Conservation (phyloP, 371 early-diverging fungal genomes). For the Rhizopus stolonifer region DNA sequence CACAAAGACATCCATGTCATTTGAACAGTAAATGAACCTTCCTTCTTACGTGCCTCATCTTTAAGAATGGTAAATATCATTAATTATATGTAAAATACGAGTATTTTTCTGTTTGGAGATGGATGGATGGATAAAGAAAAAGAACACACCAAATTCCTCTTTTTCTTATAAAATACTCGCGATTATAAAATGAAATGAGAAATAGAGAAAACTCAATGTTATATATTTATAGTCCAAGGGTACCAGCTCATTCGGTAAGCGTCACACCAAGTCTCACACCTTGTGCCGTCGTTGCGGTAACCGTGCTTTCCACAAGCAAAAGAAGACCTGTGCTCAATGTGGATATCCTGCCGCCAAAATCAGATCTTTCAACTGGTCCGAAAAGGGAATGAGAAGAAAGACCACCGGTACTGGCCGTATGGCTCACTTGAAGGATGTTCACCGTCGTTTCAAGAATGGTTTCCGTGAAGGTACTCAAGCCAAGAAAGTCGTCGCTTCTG, state of each 20-base stretch:
- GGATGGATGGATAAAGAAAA: background rate
- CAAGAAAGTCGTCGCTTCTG: constrained; percentile 1
- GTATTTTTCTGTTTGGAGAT: background rate
- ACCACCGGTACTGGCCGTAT: constrained; percentile 98
- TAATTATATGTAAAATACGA: background rate
- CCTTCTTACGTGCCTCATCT: constrained; percentile 3
- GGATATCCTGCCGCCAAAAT: constrained; percentile 97
- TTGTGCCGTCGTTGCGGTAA: constrained; percentile 97
- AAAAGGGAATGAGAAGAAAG: constrained; percentile 95
- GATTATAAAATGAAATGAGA: background rate
- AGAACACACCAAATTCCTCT: too few species aligned
- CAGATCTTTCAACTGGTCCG: constrained; percentile 92
- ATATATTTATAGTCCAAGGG: constrained; percentile 9
- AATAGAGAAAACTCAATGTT: background rate
- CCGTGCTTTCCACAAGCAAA: constrained; percentile 98
- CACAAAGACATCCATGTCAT: background rate
- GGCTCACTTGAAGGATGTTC: constrained; percentile 89
- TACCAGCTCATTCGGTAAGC: constrained; percentile 15
- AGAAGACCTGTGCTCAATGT: constrained; percentile 98
- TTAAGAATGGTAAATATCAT: constrained; percentile 2
- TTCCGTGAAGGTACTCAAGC: constrained; percentile 75
- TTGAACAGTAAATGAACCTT: background rate
- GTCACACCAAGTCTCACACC: constrained; percentile 97
- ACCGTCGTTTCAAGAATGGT: constrained; percentile 93
- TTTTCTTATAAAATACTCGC: too few species aligned